A percentile compares a stretch with the other conserved stretches of the same genome.
phyloP scores from a whole-genome alignment of 2,329 filamentous ascomycete genomes.

The Madurella mycetomatis region DNA sequence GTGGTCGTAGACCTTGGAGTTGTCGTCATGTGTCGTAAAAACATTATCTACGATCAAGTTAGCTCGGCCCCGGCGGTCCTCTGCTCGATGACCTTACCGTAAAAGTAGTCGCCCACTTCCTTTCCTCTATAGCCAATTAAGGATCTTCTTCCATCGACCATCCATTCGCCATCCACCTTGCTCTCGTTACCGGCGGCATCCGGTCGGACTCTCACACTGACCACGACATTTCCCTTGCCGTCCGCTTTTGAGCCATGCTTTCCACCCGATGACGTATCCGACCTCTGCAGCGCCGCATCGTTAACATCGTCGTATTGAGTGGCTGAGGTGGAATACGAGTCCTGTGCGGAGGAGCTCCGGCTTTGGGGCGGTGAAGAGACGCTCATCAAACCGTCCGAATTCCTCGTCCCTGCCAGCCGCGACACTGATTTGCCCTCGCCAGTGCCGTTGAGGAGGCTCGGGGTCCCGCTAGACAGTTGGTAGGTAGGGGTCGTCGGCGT shows the following conservation, averaged over 20 bases:
- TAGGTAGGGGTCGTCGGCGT: conserved; percentile 52
- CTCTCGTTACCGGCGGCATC: conserved; percentile 63
- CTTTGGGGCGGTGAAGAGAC: conserved; percentile 81
- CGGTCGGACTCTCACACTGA: conserved; percentile 89
- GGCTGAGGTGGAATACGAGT: conserved; percentile 84
- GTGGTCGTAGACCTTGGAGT: conserved; percentile 90
- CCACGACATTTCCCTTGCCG: conserved; percentile 88
- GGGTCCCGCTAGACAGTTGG: conserved; percentile 50
- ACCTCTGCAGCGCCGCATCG: conserved; percentile 44
- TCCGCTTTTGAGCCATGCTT: conserved; percentile 58
- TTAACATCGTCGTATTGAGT: conserved; percentile 80
- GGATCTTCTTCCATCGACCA: conserved; percentile 79
- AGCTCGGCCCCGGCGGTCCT: conserved; percentile 18
- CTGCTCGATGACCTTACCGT: conserved; percentile 56
- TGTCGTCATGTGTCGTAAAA: conserved; percentile 90
- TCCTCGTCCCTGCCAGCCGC: conserved; percentile 55
- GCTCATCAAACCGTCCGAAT: conserved; percentile 71
- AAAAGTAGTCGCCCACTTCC: conserved; percentile 88
- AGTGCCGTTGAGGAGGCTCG: conserved; percentile 74
- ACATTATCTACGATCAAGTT: conserved; percentile 70
- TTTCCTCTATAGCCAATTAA: conserved; percentile 80
- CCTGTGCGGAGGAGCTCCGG: conserved; percentile 85
- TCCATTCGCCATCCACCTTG: conserved; percentile 77
- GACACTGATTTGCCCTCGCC: conserved; percentile 71
- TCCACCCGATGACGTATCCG: conserved; percentile 31